Base-by-base conservation (phyloP, 192 early-diverging fungal genomes). In the Gonapodya prolifera region DNA sequence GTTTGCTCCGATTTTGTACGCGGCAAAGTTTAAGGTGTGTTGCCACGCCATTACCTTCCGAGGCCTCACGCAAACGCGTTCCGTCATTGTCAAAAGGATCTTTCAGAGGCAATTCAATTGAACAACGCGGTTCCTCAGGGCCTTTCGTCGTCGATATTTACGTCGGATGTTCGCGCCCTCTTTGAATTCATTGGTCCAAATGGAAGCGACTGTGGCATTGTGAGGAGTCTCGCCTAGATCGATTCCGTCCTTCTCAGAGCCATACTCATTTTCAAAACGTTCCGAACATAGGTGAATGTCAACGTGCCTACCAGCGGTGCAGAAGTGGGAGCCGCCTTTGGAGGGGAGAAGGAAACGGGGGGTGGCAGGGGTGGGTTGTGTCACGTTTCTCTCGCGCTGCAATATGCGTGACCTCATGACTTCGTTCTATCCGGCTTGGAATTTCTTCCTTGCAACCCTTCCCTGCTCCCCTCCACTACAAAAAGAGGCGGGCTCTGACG, bases 231-330 rank as follows among this genome's bases (percentile, higher is more conserved):
- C 23, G 45, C 23, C 8, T 16, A 61, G 23, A 61, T 61, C 8
- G 45, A 8, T 23, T 23, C 45, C 45, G 23, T n/a, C n/a, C n/a
- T n/a, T n/a, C n/a, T n/a, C n/a, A n/a, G n/a, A n/a, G n/a, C n/a
- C n/a, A n/a, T n/a, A n/a, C n/a, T n/a, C n/a, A n/a, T n/a, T n/a
- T n/a, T n/a, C n/a, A n/a, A n/a, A n/a, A n/a, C n/a, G n/a, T n/a
- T n/a, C 8, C 45, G 45, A 23, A 61, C 23, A 8, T 61, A 61
- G 34, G 93, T 96, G 82, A 96, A 96, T 84, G 91, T 95, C 76
- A 98, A 98, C 87, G 92, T 98, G 79, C 95, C 96, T 31, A 96
- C 96, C 75, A 95, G 93, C 83, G 96, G 96, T 61, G 95, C 96
- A 33, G 96, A 98, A 87, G 95, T 98, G 83, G 96, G 96, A 45